Percentiles rank a stretch among this genome's conserved stretches.
Evolutionary conservation across 768 basidiomycete species (phyloP).

Genomic region (Lactarius sp.): DNA sequence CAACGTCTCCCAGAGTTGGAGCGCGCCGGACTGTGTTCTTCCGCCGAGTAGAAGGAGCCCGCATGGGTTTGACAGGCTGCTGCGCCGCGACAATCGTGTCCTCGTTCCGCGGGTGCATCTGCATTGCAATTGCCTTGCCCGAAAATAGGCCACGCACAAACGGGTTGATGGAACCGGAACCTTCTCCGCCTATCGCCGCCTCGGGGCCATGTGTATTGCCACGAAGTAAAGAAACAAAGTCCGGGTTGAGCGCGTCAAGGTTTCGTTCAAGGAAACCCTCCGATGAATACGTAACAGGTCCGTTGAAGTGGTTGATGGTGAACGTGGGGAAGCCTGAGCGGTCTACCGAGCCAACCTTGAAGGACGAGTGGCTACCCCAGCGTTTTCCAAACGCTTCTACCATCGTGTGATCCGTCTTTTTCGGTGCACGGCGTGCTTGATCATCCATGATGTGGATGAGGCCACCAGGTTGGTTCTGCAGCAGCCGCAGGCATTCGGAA

Average conservation of each 20-base stretch:
- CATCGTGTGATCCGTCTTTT: conserved; percentile 93
- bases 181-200: conserved; percentile 49
- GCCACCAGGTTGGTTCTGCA: conserved; percentile 85
- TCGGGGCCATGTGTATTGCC: conserved; percentile 41
- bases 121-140: conserved; percentile 83
- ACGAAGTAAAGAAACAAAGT: conserved; percentile 85
- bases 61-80: conserved; percentile 91
- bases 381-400: conserved; percentile 91
- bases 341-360: conserved; percentile 75
- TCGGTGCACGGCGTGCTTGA: conserved; percentile 77
- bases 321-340: conserved; percentile 81
- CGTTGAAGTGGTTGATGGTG: conserved; percentile 88
- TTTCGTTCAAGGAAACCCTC: conserved; percentile 89
- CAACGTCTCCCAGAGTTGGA: conserved; percentile 42
- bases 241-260: conserved; percentile 83
- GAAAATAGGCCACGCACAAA: conserved; percentile 91
- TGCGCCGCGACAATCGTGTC: conserved; percentile 95
- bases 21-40: conserved; percentile 68
- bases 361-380: conserved; percentile 90
- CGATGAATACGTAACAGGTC: conserved; percentile 85
- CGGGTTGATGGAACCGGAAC: conserved; percentile 78
- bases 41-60: conserved; percentile 83
- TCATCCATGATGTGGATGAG: conserved; percentile 98
- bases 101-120: conserved; percentile 87
- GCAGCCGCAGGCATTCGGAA: conserved; percentile 77